phyloP scores from a whole-genome alignment of 306 rosid species.

The Argentina anserina region DNA sequence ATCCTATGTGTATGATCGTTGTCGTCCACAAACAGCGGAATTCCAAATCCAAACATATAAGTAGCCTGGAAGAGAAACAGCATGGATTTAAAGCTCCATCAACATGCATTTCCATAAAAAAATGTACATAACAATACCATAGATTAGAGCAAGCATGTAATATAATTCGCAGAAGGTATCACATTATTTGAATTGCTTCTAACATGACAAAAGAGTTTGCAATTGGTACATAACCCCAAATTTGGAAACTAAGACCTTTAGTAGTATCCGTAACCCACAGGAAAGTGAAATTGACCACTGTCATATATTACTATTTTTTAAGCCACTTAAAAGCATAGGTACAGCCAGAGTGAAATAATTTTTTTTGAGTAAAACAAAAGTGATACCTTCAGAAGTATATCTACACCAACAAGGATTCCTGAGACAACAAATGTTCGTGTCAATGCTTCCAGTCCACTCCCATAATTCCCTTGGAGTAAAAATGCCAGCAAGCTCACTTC shows the following conservation, averaged over 20 bases:
- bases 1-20: slow-evolving; percentile 33
- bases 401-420: slow-evolving; percentile 75
- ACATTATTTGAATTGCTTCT: background rate
- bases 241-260: background rate
- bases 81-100: slow-evolving; percentile 20
- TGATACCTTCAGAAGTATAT: slow-evolving; percentile 73
- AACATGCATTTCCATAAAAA: background rate
- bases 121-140: background rate
- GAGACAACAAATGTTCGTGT: slow-evolving; percentile 76
- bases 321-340: background rate
- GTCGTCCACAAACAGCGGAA: slow-evolving; percentile 68
- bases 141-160: background rate
- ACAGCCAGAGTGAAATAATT: background rate
- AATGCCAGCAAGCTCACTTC: slow-evolving; percentile 98
- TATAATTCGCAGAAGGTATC: background rate
- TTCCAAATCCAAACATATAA: slow-evolving; percentile 72
- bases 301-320: background rate
- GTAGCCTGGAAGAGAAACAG: slow-evolving; percentile 54
- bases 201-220: background rate
- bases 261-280: background rate
- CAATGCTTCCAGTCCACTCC: slow-evolving; percentile 69
- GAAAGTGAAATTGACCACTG: background rate
- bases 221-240: background rate
- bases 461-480: slow-evolving; percentile 81
- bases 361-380: slow-evolving; percentile 8